Base-by-base conservation (phyloP, 2,329 filamentous ascomycete genomes). In the Plectosphaerella sp. region DNA sequence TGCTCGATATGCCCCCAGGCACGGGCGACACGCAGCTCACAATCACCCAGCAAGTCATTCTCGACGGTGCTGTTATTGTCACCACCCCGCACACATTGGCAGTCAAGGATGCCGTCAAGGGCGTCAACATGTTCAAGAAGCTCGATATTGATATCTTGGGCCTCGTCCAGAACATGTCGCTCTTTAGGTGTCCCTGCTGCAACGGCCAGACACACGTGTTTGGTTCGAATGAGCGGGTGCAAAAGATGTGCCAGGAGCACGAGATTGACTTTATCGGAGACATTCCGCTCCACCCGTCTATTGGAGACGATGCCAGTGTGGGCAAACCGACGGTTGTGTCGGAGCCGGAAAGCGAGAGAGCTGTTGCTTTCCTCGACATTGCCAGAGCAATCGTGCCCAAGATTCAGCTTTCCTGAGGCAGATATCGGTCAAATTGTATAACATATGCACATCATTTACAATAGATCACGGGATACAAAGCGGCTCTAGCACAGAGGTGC, bases 1-100 rank as follows among this genome's bases (percentile, higher is more conserved):
- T 99, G 4, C 75, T 99, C 3, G 94, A 99, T 67, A 72, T 99
- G 47, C 94, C 94, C 0, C 94, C 94, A 0, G 94, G 94, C 3
- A 99, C 94, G 0, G 94, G 94, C 22, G 94, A 99, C 64, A 93
- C 93, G 1, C 94, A 99, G 65, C 77, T 99, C 58, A 97, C 91
- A n/a, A 94, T 99, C 55, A 93, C 91, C 15, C 94, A 99, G 68
- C 93, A 97, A 71, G 79, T 99, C 11, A 77, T 89, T n/a, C 75
- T 99, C 3, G 89, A 95, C 60, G 93, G 91, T 78, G 86, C 89
- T 0, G 76, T 97, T 15, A 89, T 99, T 36, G 86, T 99, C 2
- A 94, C 91, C 0, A 99, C 94, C 0, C 94, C 94, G 3, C 94
- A 99, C 67, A 91, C 95, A 49, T 83, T 99, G 25, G 91, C 93